Conservation (phyloP, 305 asterid species). For the Fraxinus xanthoxyloides region DNA sequence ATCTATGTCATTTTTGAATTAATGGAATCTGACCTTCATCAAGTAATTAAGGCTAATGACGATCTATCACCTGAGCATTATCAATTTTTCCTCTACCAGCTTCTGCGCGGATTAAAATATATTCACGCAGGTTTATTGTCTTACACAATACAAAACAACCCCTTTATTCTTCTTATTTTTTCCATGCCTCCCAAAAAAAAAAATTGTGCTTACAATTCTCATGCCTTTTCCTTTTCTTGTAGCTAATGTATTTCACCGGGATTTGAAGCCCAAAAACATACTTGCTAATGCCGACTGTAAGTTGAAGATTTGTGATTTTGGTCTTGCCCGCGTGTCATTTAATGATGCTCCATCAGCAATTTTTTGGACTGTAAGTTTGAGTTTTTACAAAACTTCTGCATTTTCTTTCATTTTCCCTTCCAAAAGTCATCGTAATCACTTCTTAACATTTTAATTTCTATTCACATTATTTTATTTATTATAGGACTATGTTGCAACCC, state of each 20-base stretch:
- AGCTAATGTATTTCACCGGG: constrained; percentile 82
- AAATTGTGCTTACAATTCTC: constrained; percentile 16
- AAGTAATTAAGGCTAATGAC: constrained; percentile 75
- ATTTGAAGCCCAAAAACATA: constrained; percentile 72
- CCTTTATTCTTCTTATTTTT: background rate
- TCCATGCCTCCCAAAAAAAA: background rate
- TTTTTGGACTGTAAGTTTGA: constrained; percentile 77
- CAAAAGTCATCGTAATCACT: background rate
- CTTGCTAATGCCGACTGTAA: constrained; percentile 78
- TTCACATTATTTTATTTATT: constrained; percentile 10
- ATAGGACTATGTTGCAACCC: constrained; percentile 78
- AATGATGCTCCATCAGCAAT: constrained; percentile 80
- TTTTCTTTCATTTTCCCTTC: constrained; percentile 7
- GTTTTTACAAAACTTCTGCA: constrained; percentile 2
- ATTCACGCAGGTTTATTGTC: constrained; percentile 54
- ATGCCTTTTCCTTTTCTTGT: constrained; percentile 13
- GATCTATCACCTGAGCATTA: constrained; percentile 73
- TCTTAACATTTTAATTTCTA: constrained; percentile 16
- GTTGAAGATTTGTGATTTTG: constrained; percentile 84
- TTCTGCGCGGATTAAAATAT: constrained; percentile 68
- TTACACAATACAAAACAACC: background rate
- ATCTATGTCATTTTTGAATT: constrained; percentile 73
- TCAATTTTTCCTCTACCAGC: constrained; percentile 74
- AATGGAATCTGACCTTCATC: constrained; percentile 85
- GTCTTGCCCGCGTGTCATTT: constrained; percentile 76